Conservation (phyloP, 108 stramenopile genomes). For the Nannochloropsis gaditana region DNA sequence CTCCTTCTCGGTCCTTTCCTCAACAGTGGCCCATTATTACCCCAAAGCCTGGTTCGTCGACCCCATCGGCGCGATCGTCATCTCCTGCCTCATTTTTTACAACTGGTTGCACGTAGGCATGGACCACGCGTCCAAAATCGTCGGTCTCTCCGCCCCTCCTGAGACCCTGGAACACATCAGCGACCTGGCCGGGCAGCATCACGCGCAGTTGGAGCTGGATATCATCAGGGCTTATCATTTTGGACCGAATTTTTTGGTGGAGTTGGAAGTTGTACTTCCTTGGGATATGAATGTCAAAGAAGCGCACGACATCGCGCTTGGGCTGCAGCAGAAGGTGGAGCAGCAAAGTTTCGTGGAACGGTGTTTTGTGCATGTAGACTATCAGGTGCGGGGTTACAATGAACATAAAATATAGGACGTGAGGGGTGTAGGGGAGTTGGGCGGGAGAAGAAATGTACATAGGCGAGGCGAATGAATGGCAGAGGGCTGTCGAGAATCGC, state of each 20-base stretch:
- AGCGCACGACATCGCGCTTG: slow-evolving; percentile 86
- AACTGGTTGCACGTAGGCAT: slow-evolving; percentile 77
- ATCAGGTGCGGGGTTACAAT: slow-evolving; percentile 74
- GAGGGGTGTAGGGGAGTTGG: background rate
- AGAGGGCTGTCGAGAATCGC: no score
- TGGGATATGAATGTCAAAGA: slow-evolving; percentile 66
- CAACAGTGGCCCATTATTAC: slow-evolving; percentile 34
- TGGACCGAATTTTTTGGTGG: slow-evolving; percentile 85
- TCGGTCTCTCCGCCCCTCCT: slow-evolving; percentile 74
- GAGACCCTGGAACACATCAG: slow-evolving; percentile 76
- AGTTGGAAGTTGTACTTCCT: slow-evolving; percentile 84
- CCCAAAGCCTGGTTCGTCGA: slow-evolving; percentile 67
- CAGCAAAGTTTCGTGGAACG: slow-evolving; percentile 79
- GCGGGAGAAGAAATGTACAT: background rate
- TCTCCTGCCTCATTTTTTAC: slow-evolving; percentile 79
- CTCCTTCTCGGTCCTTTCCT: slow-evolving; percentile 65
- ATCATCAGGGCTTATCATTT: slow-evolving; percentile 84
- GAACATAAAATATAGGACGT: slow-evolving; percentile 61
- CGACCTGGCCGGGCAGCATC: slow-evolving; percentile 68
- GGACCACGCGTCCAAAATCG: slow-evolving; percentile 84
- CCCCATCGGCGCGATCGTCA: slow-evolving; percentile 80
- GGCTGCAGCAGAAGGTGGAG: slow-evolving; percentile 88
- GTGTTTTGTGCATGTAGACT: slow-evolving; percentile 93
- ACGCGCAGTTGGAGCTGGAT: slow-evolving; percentile 72
- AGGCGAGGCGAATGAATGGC: background rate